Evolutionary conservation across 495 filamentous ascomycete species (phyloP), one percentile per base, ranked within the genome.

Genomic region (Tuber borchii): DNA sequence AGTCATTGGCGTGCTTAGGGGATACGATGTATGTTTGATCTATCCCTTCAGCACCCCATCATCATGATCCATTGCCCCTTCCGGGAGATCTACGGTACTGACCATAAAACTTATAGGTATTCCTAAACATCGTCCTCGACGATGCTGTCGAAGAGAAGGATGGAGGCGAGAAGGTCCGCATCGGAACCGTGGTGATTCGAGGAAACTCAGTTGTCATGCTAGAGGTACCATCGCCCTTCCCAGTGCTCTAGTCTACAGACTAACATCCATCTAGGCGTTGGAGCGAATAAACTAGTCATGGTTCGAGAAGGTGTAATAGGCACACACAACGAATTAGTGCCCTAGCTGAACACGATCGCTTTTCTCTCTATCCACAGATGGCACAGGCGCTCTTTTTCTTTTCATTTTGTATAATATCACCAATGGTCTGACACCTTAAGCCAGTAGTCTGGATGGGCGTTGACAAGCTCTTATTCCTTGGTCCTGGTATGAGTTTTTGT

Each of bases 201-300:
- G 94, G 94, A 74, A 97, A 97, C 85, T 97, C 93, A 9, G 93
- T 97, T 14, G 93, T 97, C 69, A 97, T 97, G 93, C 87, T 97
- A 40, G 94, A 97, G 87, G 93, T 93, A 51, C 72, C 69, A n/a
- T 26, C 37, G 31, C 71, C 69, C 34, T 45, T 39, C 40, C 39
- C 16, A 45, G n/a, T 61, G 22, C 43, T 61, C 40, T 17, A 4
- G 39, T 26, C 48, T 51, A 37, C 10, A 73, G 40, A 70, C 82
- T 86, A 77, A 86, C 76, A 71, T 42, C 39, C 65, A 69, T 71
- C 43, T 75, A 88, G 87, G 89, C 89, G 69, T 83, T 90, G 68
- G 89, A 90, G 75, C 88, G 89, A 76, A 90, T 90, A 82, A 86
- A 83, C 83, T 86, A 87, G 68, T 86, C 56, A 34, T 8, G 56